These are phyloP conservation scores for Tuctoria greenei DNA, from an alignment of 176 grass and related monocot genomes.

Conservation along the genomic window DNA sequence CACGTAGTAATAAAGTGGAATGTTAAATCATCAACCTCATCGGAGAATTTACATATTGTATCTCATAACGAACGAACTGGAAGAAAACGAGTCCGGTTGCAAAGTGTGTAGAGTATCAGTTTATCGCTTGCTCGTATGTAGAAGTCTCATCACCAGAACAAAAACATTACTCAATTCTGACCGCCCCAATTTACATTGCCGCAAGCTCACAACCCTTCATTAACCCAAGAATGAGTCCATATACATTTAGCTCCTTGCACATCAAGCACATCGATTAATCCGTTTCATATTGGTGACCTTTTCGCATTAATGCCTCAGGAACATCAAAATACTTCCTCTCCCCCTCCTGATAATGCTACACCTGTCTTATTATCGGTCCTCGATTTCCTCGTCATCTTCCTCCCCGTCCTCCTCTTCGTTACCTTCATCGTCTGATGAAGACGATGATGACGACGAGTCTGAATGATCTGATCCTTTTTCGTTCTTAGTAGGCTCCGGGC, in stretches of 20 bases:
- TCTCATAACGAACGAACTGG: no score
- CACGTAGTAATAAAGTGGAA: no score
- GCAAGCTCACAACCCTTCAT: background rate
- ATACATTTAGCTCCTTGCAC: background rate
- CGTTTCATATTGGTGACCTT: background rate
- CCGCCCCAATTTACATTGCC: slow-evolving; percentile 28
- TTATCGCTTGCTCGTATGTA: no score
- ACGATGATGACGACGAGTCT: slow-evolving; percentile 21
- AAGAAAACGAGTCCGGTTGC: no score
- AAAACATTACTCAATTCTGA: slow-evolving; percentile 26
- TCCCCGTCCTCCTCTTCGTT: background rate
- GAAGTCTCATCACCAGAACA: background rate
- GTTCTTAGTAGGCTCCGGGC: slow-evolving; percentile 12
- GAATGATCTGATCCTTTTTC: slow-evolving; percentile 12
- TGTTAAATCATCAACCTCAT: no score
- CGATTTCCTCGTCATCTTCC: slow-evolving; percentile 33
- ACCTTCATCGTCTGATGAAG: slow-evolving; percentile 29
- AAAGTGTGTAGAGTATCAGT: no score
- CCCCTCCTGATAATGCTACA: background rate
- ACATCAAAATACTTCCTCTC: background rate
- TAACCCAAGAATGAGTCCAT: slow-evolving; percentile 8
- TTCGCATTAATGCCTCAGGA: background rate
- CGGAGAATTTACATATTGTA: no score
- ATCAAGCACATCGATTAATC: slow-evolving; percentile 20
- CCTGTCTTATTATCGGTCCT: slow-evolving; percentile 23